Base-by-base conservation (phyloP, 2,329 filamentous ascomycete species). In the Triangularia verruculosa region DNA sequence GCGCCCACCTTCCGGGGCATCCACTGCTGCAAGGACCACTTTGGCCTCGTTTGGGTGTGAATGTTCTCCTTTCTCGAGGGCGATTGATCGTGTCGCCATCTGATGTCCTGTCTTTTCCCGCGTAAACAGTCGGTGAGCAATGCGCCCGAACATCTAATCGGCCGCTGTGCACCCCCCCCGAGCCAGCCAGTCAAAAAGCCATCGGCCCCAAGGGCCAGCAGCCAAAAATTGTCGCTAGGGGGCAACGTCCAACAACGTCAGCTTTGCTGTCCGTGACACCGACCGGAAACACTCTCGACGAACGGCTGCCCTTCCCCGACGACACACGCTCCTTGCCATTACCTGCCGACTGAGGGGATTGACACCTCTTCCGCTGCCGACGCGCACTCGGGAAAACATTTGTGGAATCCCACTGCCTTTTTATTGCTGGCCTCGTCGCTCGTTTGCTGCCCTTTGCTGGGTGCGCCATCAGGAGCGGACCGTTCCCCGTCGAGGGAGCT, bases 231-330 rank as follows among this genome's bases (percentile, higher is more conserved):
- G 56, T 62, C 54, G 65, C 65, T 65, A 63, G 34, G 63, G 65
- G 65, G 51, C 54, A 58, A 53, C 58, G 25, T 53, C 61, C 65
- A 65, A 65, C 66, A 66, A 68, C 66, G 62, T 66, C 64, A 66
- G 39, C 64, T 63, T 15, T 60, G 59, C 63, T 34, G 43, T 39
- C 30, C 30, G 59, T 58, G 59, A 32, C 61, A 64, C 62, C 39
- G 56, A 61, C 59, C 58, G 58, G 52, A 61, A 61, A 61, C 62
- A 59, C 39, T 51, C 51, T 64, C 27, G 25, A 43, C 53, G 47
- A 61, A 28, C 64, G 61, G 61, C 58, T 6, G 59, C 62, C 22
- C 57, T 57, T 51, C 55, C 53, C 32, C 57, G 25, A 43, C 61
- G 57, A 59, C 58, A 27, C 32, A 22, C 39, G 39, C n/a, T 47